Evolutionary conservation across 2,329 filamentous ascomycete genomes (phyloP).

Genomic region (Hymenoscyphus scutula): DNA sequence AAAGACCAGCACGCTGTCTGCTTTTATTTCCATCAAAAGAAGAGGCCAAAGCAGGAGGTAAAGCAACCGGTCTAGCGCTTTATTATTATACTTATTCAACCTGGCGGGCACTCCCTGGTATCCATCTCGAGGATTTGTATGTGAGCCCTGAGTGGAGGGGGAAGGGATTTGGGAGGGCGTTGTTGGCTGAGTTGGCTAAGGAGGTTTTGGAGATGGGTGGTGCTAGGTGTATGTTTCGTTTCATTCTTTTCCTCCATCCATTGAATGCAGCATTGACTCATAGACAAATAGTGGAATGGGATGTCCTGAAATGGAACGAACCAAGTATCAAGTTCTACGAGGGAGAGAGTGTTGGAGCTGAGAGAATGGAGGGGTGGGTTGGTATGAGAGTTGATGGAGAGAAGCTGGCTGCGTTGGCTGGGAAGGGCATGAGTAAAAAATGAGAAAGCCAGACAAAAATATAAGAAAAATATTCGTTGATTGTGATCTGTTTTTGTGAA

Average conservation of each 20-base stretch:
- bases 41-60: constrained; percentile 31
- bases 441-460: constrained; percentile 3
- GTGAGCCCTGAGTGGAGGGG: constrained; percentile 69
- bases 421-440: constrained; percentile 16
- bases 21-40: background rate
- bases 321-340: constrained; percentile 86
- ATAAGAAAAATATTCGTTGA: too few relatives aligned
- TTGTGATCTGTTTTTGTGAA: background rate
- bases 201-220: constrained; percentile 73
- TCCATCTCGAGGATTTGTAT: constrained; percentile 94
- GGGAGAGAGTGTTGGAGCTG: constrained; percentile 57
- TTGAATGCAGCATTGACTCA: background rate
- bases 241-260: background rate
- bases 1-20: constrained; percentile 63
- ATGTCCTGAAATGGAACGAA: constrained; percentile 89
- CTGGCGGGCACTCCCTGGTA: constrained; percentile 81
- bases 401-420: constrained; percentile 56
- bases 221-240: constrained; percentile 47
- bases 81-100: constrained; percentile 97
- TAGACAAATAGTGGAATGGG: constrained; percentile 67
- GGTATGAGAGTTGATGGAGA: constrained; percentile 72
- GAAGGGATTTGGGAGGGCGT: constrained; percentile 73
- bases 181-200: constrained; percentile 75
- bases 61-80: constrained; percentile 72
- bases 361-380: constrained; percentile 68